These are phyloP conservation scores for Xylariaceae sp. DNA, from an alignment of 2,329 filamentous ascomycete genomes.

Conservation along the genomic window DNA sequence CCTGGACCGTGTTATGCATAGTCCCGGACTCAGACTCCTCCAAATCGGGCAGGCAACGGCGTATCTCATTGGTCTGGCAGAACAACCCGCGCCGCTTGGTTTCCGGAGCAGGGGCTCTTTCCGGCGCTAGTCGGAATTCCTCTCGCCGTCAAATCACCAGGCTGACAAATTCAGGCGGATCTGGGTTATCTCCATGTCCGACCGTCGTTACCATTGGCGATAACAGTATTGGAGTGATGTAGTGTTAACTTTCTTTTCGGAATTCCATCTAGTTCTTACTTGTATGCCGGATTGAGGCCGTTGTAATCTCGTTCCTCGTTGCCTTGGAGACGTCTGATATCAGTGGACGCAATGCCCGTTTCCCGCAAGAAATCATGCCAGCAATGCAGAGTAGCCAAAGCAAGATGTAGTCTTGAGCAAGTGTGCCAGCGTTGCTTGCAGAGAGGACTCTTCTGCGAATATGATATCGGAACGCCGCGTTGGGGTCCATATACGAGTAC, in stretches of 20 bases:
- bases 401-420: conserved; percentile 22
- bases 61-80: not conserved
- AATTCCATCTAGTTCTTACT: too few relatives aligned
- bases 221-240: too few relatives aligned
- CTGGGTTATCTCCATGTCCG: too few relatives aligned
- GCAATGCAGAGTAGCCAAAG: conserved; percentile 24
- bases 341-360: conserved; percentile 18
- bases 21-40: too few relatives aligned
- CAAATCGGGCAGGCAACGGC: not conserved
- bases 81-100: not conserved
- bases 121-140: not conserved
- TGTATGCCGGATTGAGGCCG: too few relatives aligned
- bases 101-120: not conserved
- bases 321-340: too few relatives aligned
- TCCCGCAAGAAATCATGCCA: conserved; percentile 24
- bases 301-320: too few relatives aligned
- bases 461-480: conserved; percentile 5
- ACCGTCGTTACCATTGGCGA: too few relatives aligned
- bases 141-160: not conserved
- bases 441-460: conserved; percentile 18
- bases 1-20: not conserved
- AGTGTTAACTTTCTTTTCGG: too few relatives aligned
- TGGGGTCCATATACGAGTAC: conserved; percentile 7
- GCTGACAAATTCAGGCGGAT: not conserved
- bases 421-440: conserved; percentile 21